phyloP scores from a whole-genome alignment of 139 green algal genomes.

The Auxenochlorella pyrenoidosa region DNA sequence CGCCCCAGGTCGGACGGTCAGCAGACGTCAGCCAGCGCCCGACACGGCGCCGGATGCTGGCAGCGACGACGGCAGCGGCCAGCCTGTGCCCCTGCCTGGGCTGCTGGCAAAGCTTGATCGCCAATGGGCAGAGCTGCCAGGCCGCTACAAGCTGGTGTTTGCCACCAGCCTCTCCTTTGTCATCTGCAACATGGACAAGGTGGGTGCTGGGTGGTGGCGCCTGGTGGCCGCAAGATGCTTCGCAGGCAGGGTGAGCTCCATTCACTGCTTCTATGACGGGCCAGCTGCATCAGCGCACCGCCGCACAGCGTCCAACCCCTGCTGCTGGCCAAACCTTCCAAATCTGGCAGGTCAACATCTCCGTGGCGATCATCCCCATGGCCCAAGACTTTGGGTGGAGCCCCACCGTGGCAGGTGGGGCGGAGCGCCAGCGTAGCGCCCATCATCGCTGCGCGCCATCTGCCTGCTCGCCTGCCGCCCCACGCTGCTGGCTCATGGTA shows the following conservation, averaged over 20 bases:
- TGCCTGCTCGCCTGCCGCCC: background rate
- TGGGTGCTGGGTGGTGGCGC: background rate
- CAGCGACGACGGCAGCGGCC: too few relatives aligned
- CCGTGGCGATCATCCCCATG: slow-evolving; percentile 98
- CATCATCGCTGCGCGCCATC: too few relatives aligned
- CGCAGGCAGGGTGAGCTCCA: background rate
- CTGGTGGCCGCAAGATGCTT: background rate
- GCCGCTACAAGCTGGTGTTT: slow-evolving; percentile 78
- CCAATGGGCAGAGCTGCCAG: slow-evolving; percentile 70
- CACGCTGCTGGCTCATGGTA: background rate
- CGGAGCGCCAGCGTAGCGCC: too few relatives aligned
- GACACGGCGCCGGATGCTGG: too few relatives aligned
- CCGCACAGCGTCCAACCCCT: too few relatives aligned
- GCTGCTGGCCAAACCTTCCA: too few relatives aligned
- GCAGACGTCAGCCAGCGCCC: too few relatives aligned
- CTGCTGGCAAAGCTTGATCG: background rate
- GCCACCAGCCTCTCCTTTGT: slow-evolving; percentile 86
- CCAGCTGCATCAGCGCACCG: too few relatives aligned
- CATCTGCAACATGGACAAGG: slow-evolving; percentile 92
- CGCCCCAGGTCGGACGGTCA: too few relatives aligned
- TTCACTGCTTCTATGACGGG: too few relatives aligned
- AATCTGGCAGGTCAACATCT: slow-evolving; percentile 98
- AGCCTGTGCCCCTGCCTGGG: background rate
- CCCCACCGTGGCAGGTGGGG: slow-evolving; percentile 60
- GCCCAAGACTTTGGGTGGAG: slow-evolving; percentile 92